phyloP scores from a whole-genome alignment of 768 basidiomycete species.

The Suillus spraguei region DNA sequence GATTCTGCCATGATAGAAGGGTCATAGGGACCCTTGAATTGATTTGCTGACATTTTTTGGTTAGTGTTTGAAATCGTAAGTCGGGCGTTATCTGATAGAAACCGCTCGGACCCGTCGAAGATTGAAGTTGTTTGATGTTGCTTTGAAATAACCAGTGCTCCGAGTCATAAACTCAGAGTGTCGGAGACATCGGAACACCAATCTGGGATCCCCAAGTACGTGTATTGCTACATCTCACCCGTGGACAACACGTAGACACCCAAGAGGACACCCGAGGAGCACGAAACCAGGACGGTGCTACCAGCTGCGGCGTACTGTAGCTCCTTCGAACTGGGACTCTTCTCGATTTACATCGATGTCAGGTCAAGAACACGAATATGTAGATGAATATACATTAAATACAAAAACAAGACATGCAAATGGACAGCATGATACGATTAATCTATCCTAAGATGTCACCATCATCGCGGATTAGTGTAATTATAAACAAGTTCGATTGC shows the following conservation, averaged over 20 bases:
- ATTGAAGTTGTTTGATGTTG: neutral
- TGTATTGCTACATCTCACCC: neutral
- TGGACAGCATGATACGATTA: slow-evolving; percentile 15
- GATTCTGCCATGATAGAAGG: slow-evolving; percentile 7
- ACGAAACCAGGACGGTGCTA: neutral
- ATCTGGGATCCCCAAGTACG: neutral
- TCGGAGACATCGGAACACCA: neutral
- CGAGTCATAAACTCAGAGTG: neutral
- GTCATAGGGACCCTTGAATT: neutral
- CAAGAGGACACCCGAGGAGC: neutral
- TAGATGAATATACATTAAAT: slow-evolving; percentile 23
- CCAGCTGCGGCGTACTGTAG: too few species aligned
- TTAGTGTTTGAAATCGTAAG: slow-evolving; percentile 26
- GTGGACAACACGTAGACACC: neutral
- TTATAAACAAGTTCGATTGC: neutral
- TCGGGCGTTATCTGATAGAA: slow-evolving; percentile 5
- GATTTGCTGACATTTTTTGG: slow-evolving; percentile 1
- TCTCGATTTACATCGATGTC: neutral
- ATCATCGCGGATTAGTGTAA: slow-evolving; percentile 8
- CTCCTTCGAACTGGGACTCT: neutral
- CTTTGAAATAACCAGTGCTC: neutral
- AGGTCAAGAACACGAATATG: slow-evolving; percentile 5
- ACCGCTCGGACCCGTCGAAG: neutral
- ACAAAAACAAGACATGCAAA: slow-evolving; percentile 20
- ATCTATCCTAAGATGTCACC: slow-evolving; percentile 18